Conservation (phyloP, 495 filamentous ascomycete species). For the Podospora pseudocomata region DNA sequence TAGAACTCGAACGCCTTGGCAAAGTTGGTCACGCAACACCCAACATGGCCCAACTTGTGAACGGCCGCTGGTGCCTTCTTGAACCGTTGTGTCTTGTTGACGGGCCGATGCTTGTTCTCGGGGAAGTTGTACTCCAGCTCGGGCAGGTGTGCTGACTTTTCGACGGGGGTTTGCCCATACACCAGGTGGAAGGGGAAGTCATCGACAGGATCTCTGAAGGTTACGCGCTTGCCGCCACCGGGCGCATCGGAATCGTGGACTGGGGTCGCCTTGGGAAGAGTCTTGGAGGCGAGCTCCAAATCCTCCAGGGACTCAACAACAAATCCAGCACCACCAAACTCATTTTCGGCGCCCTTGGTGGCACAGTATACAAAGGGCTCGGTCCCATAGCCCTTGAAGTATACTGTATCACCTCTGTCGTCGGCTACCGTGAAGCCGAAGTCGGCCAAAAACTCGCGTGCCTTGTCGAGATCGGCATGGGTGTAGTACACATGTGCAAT, state of each 20-base stretch:
- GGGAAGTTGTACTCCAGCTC: constrained; percentile 42
- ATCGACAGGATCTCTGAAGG: constrained; percentile 51
- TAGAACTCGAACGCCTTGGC: constrained; percentile 55
- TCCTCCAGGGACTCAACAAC: constrained; percentile 51
- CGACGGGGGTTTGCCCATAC: constrained; percentile 43
- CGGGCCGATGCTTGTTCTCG: constrained; percentile 37
- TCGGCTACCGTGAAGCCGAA: constrained; percentile 50
- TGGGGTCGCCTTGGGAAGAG: constrained; percentile 39
- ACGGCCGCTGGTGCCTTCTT: constrained; percentile 58
- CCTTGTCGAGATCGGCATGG: constrained; percentile 43
- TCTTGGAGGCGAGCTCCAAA: constrained; percentile 41
- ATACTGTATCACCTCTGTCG: constrained; percentile 41
- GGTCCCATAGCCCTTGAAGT: constrained; percentile 52
- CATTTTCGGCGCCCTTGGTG: constrained; percentile 40
- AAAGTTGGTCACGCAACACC: constrained; percentile 55
- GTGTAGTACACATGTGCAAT: constrained; percentile 53
- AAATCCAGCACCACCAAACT: constrained; percentile 49
- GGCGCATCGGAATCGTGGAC: constrained; percentile 49
- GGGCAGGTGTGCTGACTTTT: constrained; percentile 32
- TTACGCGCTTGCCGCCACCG: constrained; percentile 53
- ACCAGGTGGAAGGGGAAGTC: constrained; percentile 53
- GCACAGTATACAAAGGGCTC: constrained; percentile 54
- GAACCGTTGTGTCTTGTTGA: constrained; percentile 42
- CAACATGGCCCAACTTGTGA: constrained; percentile 70
- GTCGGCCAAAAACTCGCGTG: constrained; percentile 45